Conservation (phyloP, 352 stramenopile species). For the Elongisporangium anandrum region DNA sequence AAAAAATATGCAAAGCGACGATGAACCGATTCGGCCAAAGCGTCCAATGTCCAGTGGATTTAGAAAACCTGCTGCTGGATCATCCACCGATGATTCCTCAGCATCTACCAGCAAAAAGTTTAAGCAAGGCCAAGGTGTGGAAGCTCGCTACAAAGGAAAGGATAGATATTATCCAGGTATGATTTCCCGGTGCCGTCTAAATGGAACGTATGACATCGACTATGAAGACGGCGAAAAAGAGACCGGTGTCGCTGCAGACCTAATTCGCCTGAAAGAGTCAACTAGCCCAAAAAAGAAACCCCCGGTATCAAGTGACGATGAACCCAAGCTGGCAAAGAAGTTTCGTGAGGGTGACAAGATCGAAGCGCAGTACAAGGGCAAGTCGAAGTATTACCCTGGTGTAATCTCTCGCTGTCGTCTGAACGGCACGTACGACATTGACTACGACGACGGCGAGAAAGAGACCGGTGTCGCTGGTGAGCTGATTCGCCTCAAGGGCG, state of each 20-base stretch:
- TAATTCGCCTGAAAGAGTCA: slow-evolving; percentile 16
- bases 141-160: slow-evolving; percentile 51
- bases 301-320: slow-evolving; percentile 27
- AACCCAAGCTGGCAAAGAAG: slow-evolving; percentile 29
- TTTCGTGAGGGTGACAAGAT: slow-evolving; percentile 26
- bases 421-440: slow-evolving; percentile 63
- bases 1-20: slow-evolving; percentile 16
- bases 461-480: slow-evolving; percentile 29
- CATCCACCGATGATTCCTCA: slow-evolving; percentile 35
- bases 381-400: slow-evolving; percentile 54
- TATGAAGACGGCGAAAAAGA: slow-evolving; percentile 57
- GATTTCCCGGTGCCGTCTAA: slow-evolving; percentile 36
- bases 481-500: too few species aligned
- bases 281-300: not conserved
- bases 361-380: slow-evolving; percentile 62
- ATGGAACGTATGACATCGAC: slow-evolving; percentile 74
- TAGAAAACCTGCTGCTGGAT: slow-evolving; percentile 22
- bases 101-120: slow-evolving; percentile 20
- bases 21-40: slow-evolving; percentile 39
- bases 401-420: slow-evolving; percentile 34
- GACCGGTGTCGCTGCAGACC: slow-evolving; percentile 19
- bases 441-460: slow-evolving; percentile 74
- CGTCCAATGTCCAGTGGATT: slow-evolving; percentile 12
- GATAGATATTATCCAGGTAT: slow-evolving; percentile 49
- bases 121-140: slow-evolving; percentile 34